Base-by-base conservation (phyloP, 306 rosid genomes). In the Psophocarpus tetragonolobus region DNA sequence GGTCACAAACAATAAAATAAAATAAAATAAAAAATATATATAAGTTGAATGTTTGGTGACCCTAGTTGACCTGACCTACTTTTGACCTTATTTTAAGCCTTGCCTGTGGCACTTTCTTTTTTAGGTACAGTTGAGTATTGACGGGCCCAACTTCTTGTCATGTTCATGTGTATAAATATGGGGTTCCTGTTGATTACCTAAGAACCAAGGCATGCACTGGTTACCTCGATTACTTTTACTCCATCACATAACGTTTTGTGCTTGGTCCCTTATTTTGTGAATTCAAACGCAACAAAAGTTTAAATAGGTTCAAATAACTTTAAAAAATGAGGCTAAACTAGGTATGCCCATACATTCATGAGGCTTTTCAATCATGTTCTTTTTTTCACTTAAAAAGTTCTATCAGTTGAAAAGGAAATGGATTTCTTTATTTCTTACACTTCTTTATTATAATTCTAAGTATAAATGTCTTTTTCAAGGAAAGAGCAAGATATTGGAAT, bases 1-100 rank as follows among this genome's bases (percentile, higher is more conserved):
- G 42, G 56, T 71, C n/a, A 36, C 47, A 35, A 35, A n/a, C 47
- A 33, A 64, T 33, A 9, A 30, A 60, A 60, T 30, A 4, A 53
- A 53, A 53, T 20, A 3, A 38, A 1, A 9, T 38, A 6, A 51
- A 54, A 54, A 4, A 24, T 11, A 0, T 29, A 57, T 57, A 13
- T 14, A 57, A 24, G 65, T 3, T 26, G 38, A 58, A 13, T 58
- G 38, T 29, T 58, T 58, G 39, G 38, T 58, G 21, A 58, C 21
- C 39, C 66, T 27, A 13, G 21, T 58, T 58, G 66, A 58, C 41
- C 10, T 7, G 5, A 32, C 54, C 41, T 23, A 69, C 62, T 56
- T 68, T 68, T 77, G 32, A 58, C 77, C 32, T 58, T 42, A 44
- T 73, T 66, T 78, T 70, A 74, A 38, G 60, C 44, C 56, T 73